Evolutionary conservation across 352 stramenopile genomes (phyloP).

Genomic region (Globisporangium canariense): DNA sequence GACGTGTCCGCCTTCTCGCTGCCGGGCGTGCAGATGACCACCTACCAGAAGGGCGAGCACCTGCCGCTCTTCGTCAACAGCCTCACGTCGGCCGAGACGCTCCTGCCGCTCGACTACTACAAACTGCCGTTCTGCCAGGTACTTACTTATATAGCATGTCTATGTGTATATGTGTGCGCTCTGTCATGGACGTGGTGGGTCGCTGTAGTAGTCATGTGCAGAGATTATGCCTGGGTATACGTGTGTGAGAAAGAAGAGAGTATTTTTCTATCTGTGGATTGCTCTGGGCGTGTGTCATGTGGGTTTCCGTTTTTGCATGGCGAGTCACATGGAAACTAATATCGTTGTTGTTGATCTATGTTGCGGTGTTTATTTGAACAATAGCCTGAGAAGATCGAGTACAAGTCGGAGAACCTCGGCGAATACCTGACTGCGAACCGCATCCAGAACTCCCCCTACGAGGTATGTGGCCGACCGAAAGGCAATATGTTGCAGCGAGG

Average conservation of each 20-base stretch:
- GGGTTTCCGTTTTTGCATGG: background rate
- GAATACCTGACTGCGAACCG: slow-evolving; percentile 98
- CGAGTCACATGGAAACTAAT: slow-evolving; percentile 1
- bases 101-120: slow-evolving; percentile 98
- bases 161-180: background rate
- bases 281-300: background rate
- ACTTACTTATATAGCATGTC: background rate
- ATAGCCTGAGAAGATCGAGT: slow-evolving; percentile 88
- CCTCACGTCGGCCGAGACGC: slow-evolving; percentile 92
- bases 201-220: no score
- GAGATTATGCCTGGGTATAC: background rate
- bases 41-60: slow-evolving; percentile 79
- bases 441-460: slow-evolving; percentile 98
- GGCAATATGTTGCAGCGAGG: background rate
- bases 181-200: no score
- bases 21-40: slow-evolving; percentile 86
- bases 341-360: background rate
- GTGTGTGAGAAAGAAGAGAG: background rate
- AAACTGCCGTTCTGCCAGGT: slow-evolving; percentile 95
- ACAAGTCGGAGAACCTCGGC: slow-evolving; percentile 98
- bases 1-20: slow-evolving; percentile 50
- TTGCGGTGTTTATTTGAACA: slow-evolving; percentile 4
- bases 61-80: slow-evolving; percentile 94
- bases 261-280: background rate
- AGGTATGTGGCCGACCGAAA: slow-evolving; percentile 25